Conservation (phyloP, 140 eudicot species). For the Cichorium intybus region DNA sequence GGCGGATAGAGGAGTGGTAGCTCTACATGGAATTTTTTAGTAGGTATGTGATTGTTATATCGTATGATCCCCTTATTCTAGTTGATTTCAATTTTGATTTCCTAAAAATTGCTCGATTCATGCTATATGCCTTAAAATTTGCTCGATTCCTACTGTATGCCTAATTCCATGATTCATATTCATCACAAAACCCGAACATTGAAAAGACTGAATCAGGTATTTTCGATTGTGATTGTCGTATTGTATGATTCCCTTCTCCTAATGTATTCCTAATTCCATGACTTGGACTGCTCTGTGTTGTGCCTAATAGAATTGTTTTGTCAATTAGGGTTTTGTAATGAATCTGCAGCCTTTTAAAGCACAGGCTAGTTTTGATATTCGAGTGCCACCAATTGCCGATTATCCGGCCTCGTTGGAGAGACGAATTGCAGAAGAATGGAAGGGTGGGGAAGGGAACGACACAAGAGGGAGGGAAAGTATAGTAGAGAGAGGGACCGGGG, state of each 20-base stretch:
- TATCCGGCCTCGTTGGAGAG: constrained; percentile 68
- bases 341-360: constrained; percentile 99
- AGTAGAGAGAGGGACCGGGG: too few species aligned
- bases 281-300: neutral
- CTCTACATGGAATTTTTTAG: constrained; percentile 32
- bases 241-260: constrained; percentile 83
- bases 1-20: constrained; percentile 56
- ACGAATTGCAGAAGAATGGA: constrained; percentile 97
- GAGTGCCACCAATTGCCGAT: constrained; percentile 81
- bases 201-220: too few species aligned
- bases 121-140: too few species aligned
- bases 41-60: constrained; percentile 24
- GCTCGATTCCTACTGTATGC: too few species aligned
- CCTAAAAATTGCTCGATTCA: too few species aligned
- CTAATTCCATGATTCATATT: too few species aligned
- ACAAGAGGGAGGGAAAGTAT: too few species aligned
- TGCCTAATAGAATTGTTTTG: constrained; percentile 10
- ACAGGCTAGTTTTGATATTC: constrained; percentile 86
- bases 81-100: too few species aligned
- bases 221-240: too few species aligned
- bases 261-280: constrained; percentile 47
- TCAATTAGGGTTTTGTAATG: constrained; percentile 88
- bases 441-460: too few species aligned
- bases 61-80: too few species aligned
- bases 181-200: too few species aligned